phyloP scores from a whole-genome alignment of 768 basidiomycete species.

The Panus rudis region DNA sequence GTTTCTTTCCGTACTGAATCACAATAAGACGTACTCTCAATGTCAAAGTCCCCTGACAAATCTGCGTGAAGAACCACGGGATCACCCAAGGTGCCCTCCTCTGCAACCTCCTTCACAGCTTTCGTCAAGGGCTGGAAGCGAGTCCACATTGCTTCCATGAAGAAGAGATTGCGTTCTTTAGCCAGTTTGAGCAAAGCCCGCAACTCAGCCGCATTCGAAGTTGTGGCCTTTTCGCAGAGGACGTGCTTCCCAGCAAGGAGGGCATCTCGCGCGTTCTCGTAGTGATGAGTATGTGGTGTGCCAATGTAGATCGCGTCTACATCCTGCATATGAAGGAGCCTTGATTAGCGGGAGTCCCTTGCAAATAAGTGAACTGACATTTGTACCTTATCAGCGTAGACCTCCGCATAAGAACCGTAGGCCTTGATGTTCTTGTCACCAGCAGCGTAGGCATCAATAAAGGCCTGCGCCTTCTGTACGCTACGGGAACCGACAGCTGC shows the following conservation, averaged over 20 bases:
- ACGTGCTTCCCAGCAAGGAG: slow-evolving; percentile 79
- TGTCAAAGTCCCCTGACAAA: slow-evolving; percentile 61
- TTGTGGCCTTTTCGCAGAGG: slow-evolving; percentile 86
- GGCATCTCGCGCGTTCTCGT: slow-evolving; percentile 66
- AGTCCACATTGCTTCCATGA: slow-evolving; percentile 93
- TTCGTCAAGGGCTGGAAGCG: slow-evolving; percentile 65
- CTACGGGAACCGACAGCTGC: slow-evolving; percentile 74
- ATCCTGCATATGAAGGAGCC: slow-evolving; percentile 35
- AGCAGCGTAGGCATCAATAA: slow-evolving; percentile 47
- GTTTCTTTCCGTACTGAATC: neutral
- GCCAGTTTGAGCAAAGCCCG: slow-evolving; percentile 68
- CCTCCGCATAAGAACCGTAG: slow-evolving; percentile 67
- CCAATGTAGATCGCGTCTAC: slow-evolving; percentile 63
- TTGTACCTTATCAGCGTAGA: slow-evolving; percentile 61
- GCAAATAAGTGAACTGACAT: slow-evolving; percentile 3
- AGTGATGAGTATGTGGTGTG: slow-evolving; percentile 83
- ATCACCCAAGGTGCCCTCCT: slow-evolving; percentile 56
- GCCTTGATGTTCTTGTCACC: slow-evolving; percentile 53
- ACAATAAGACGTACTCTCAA: slow-evolving; percentile 43
- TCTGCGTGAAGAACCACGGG: slow-evolving; percentile 70
- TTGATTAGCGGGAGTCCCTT: slow-evolving; percentile 1
- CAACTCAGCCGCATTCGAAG: slow-evolving; percentile 68
- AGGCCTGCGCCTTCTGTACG: slow-evolving; percentile 59
- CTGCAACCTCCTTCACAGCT: slow-evolving; percentile 58
- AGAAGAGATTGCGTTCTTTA: slow-evolving; percentile 72